Evolutionary conservation across 495 filamentous ascomycete genomes (phyloP), one percentile per base, ranked within the genome.

Genomic region (Glutinoglossum americanum): DNA sequence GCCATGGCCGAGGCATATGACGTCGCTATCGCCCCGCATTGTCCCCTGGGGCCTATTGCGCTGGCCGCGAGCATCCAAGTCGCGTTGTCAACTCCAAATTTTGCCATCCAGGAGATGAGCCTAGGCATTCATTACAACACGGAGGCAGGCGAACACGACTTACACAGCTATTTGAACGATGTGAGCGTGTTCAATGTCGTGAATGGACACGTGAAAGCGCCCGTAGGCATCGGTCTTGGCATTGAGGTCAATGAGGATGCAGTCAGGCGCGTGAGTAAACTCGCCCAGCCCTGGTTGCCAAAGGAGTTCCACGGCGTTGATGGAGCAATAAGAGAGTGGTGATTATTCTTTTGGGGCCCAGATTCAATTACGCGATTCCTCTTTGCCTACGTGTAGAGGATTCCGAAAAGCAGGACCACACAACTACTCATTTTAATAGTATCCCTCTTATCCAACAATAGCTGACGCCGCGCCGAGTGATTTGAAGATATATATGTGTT

Each of bases 101-200:
- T 86, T 64, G 79, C 74, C 33, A 88, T 89, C 54, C 85, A 87
- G 67, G 84, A 89, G 71, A 88, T 88, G 84, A 79, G 78, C 56
- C 61, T 85, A 53, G 84, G 83, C 0, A 88, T 89, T 55, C 85
- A 89, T 67, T 89, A 89, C 64, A 88, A 87, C 62, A 70, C 70
- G 19, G 79, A 75, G 39, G 76, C 67, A 9, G 80, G 82, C 8
- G 71, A 77, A 45, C 75, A 75, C 56, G 83, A 89, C 67, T 71
- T 88, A 47, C 75, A 71, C 0, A 85, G 73, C 58, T 89, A 88
- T 62, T 71, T 81, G 6, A 77, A 75, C 59, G 77, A 86, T 64
- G 69, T 75, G 0, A 71, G 72, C 48, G 77, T 84, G 1, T 87
- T 84, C 69, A 66, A 69, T 33, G 79, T 88, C 8, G 74, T 71